Conservation (phyloP, 2,329 filamentous ascomycete species). For the Fusarium abutilonis region DNA sequence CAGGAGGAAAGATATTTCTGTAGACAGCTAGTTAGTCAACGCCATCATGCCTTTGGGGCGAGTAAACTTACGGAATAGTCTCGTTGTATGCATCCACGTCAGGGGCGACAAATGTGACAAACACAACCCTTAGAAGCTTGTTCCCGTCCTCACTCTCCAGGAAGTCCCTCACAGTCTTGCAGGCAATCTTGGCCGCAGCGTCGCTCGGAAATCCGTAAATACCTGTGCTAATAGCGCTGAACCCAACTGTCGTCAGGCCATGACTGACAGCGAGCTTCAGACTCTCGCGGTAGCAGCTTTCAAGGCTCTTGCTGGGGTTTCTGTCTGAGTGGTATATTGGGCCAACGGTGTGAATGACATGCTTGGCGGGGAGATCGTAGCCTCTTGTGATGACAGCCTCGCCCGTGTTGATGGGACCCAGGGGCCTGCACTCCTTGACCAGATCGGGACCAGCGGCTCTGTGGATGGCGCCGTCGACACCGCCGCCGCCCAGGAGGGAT, state of each 20-base stretch:
- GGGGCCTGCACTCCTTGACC: conserved; percentile 72
- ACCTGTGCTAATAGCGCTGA: conserved; percentile 86
- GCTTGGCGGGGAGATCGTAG: conserved; percentile 77
- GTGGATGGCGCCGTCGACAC: conserved; percentile 91
- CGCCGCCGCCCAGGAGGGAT: conserved; percentile 84
- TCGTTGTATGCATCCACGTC: conserved; percentile 78
- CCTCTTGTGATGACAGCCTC: conserved; percentile 83
- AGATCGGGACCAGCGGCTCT: conserved; percentile 77
- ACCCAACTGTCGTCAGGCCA: conserved; percentile 77
- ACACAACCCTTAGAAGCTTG: conserved; percentile 77
- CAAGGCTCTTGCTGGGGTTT: conserved; percentile 60
- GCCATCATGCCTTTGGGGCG: background rate
- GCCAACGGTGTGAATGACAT: conserved; percentile 91
- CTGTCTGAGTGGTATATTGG: conserved; percentile 71
- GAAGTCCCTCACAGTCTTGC: conserved; percentile 66
- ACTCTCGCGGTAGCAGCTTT: conserved; percentile 74
- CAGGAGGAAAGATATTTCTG: conserved; percentile 45
- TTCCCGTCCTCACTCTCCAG: conserved; percentile 57
- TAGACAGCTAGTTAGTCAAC: background rate
- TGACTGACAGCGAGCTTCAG: conserved; percentile 77
- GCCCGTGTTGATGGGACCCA: conserved; percentile 80
- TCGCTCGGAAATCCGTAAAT: conserved; percentile 85
- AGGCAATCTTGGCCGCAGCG: conserved; percentile 77
- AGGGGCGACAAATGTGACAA: conserved; percentile 84
- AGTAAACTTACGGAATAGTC: conserved; percentile 72